Evolutionary conservation across 2,329 filamentous ascomycete genomes (phyloP), one percentile per base, ranked within the genome.

Genomic region (Neocucurbitaria cava): DNA sequence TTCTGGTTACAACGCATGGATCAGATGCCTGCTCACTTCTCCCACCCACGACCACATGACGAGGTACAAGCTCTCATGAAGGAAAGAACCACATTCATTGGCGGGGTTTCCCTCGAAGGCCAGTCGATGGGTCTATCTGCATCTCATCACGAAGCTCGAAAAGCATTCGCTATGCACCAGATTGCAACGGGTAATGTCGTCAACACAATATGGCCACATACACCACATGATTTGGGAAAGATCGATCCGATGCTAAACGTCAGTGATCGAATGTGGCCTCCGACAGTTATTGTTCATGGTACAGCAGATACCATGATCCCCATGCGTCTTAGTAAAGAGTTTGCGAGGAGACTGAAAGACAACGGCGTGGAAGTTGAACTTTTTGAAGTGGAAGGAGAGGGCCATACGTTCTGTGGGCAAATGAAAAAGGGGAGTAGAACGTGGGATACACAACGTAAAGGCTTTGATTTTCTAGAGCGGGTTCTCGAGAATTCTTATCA

Each of bases 71-170:
- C 33, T 33, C 20, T 41, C 11, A 23, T 23, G 20, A 13, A 23
- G 20, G 58, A 58, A 24, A 54, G 52, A 17, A 42, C 49, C 3
- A 49, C 53, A 2, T 46, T 61, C 23, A 57, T 54, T 3, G 59
- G 61, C 23, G 61, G 61, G 30, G 44, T 57, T 17, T 62, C 59
- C 9, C 52, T 64, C 4, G 61, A 64, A 47, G 61, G 61, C 13
- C 61, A 64, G 35, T 40, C 59, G 31, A 35, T 18, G 7, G 39
- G 21, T 24, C 23, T 21, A 41, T 41, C 20, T 13, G 39, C 6
- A 31, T 52, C 13, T 39, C 46, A 3, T 35, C 46, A 2, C 45
- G 52, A 5, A n/a, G 36, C 44, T 21, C 49, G 61, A 8, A 54
- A 60, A 9, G 48, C 38, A 17, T 64, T 49, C 40, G 56, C 59